Conservation (phyloP, 2,329 filamentous ascomycete species). For the Thermochaetoides dissita region DNA sequence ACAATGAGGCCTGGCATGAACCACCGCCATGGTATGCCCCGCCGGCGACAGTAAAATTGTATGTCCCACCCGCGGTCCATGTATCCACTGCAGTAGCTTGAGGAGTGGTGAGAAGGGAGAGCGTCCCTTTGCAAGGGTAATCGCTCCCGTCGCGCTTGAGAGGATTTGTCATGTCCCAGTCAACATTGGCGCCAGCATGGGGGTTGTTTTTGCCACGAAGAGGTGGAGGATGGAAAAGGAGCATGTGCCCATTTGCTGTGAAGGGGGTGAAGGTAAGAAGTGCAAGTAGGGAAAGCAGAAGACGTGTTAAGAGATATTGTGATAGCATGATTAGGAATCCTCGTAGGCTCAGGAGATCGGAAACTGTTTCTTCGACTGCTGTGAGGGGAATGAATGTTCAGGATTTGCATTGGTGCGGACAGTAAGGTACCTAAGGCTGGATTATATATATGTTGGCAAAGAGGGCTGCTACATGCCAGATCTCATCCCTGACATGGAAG, state of each 20-base stretch:
- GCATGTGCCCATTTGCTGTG: slow-evolving; percentile 35
- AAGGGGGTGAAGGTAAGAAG: slow-evolving; percentile 21
- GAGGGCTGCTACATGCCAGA: too few species aligned
- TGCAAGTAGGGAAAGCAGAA: slow-evolving; percentile 20
- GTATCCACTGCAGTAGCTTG: slow-evolving; percentile 40
- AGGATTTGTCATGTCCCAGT: slow-evolving; percentile 60
- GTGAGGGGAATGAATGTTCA: too few species aligned
- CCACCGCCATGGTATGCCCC: slow-evolving; percentile 53
- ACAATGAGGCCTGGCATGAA: slow-evolving; percentile 64
- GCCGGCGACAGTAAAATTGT: slow-evolving; percentile 50
- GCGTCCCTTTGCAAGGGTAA: slow-evolving; percentile 61
- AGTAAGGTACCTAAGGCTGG: too few species aligned
- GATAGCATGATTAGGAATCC: too few species aligned
- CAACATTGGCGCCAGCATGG: slow-evolving; percentile 30
- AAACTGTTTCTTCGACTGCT: too few species aligned
- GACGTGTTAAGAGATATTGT: too few species aligned
- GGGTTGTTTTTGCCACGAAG: slow-evolving; percentile 37
- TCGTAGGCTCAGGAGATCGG: too few species aligned
- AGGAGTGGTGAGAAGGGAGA: slow-evolving; percentile 30
- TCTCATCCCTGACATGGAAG: too few species aligned
- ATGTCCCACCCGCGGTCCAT: slow-evolving; percentile 46
- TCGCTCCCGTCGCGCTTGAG: slow-evolving; percentile 46
- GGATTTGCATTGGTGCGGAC: too few species aligned
- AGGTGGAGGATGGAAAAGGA: slow-evolving; percentile 37
- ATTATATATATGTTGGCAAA: too few species aligned